Evolutionary conservation across 2,329 filamentous ascomycete species (phyloP).

Genomic region (Diaporthe citri): DNA sequence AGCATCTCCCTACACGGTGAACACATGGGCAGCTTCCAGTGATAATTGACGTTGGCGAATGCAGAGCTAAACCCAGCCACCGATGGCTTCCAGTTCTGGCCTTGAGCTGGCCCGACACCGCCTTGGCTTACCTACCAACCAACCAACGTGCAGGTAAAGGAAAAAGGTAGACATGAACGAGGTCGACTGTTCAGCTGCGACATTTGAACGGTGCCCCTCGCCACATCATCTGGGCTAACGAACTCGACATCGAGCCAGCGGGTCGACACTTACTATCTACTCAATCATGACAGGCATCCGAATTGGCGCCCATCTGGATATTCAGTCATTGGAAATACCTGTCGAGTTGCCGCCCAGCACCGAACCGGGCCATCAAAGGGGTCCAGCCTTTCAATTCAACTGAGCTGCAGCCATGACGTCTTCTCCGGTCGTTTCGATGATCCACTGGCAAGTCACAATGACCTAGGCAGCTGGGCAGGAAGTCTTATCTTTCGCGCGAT

Average conservation of each 20-base stretch:
- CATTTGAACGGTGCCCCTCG: background rate
- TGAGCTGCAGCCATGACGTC: background rate
- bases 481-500: background rate
- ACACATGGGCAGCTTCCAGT: too few species aligned
- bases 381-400: background rate
- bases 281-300: background rate
- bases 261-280: too few species aligned
- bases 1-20: too few species aligned
- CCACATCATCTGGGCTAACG: background rate
- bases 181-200: background rate
- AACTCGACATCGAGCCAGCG: background rate
- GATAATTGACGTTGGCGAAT: too few species aligned
- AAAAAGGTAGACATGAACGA: background rate
- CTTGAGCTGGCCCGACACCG: background rate
- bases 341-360: background rate
- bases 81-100: background rate
- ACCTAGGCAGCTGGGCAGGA: too few species aligned
- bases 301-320: background rate
- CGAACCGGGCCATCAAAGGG: background rate
- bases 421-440: background rate
- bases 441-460: background rate
- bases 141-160: background rate
- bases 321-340: background rate
- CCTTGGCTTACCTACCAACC: background rate
- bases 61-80: background rate